Evolutionary conservation across 225 moss, liverwort and hornwort genomes (phyloP).

Genomic region (Climacium dendroides): DNA sequence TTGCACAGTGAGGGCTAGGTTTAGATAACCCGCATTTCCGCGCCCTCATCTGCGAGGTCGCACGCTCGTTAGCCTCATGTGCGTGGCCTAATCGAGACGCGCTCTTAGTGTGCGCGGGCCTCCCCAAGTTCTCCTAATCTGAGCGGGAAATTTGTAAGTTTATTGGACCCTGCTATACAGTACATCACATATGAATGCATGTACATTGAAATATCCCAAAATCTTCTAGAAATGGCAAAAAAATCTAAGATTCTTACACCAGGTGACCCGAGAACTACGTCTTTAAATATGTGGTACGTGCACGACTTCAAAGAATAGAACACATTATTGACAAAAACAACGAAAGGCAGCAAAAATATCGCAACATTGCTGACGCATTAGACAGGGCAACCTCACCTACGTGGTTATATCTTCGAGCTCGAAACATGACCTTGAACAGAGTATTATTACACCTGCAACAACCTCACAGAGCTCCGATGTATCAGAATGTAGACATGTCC

Average conservation of each 20-base stretch:
- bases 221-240: not conserved
- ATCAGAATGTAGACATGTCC: not conserved
- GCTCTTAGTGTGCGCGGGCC: too few species aligned
- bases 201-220: not conserved
- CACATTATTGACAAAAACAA: not conserved
- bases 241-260: not conserved
- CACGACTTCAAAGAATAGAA: not conserved
- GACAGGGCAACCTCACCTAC: not conserved
- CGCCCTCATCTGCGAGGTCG: too few species aligned
- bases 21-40: too few species aligned
- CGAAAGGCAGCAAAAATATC: not conserved
- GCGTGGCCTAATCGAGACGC: too few species aligned
- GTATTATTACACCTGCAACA: not conserved
- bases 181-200: not conserved
- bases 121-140: too few species aligned
- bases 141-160: too few species aligned
- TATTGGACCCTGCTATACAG: too few species aligned
- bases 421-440: not conserved
- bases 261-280: not conserved
- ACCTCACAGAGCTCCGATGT: not conserved
- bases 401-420: not conserved
- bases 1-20: too few species aligned
- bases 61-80: too few species aligned
- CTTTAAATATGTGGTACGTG: not conserved
- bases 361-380: not conserved